Evolutionary conservation across 192 early-diverging fungal species (phyloP).

Genomic region (Phycomyces blakesleeanus): DNA sequence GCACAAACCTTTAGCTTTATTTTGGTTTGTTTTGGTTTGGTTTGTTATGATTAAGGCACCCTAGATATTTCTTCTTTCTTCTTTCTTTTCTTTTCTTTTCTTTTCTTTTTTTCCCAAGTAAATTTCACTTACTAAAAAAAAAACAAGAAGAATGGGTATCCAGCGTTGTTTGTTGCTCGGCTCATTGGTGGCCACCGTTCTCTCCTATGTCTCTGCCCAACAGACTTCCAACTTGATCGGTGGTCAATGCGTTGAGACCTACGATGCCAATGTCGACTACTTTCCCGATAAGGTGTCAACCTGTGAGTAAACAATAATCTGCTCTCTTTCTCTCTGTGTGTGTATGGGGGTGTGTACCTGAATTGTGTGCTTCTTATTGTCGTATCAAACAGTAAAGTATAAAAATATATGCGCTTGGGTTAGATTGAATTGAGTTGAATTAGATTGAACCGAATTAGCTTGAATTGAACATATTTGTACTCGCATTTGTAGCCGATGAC

Average conservation of each 20-base stretch:
- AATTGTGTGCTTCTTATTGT: too few species aligned
- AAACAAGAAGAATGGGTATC: constrained; percentile 1
- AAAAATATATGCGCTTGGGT: too few species aligned
- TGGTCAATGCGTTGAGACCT: constrained; percentile 29
- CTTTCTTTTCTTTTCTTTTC: constrained; percentile 9
- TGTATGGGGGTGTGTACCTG: too few species aligned
- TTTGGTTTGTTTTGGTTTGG: not conserved
- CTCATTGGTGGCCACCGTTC: not conserved
- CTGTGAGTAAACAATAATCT: constrained; percentile 31
- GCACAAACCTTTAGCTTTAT: not conserved
- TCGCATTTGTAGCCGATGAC: constrained; percentile 33
- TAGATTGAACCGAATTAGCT: not conserved
- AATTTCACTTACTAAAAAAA: not conserved
- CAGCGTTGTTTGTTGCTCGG: constrained; percentile 7
- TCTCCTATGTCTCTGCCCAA: constrained; percentile 23
- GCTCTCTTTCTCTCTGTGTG: too few species aligned
- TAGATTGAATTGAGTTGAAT: not conserved
- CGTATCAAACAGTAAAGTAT: too few species aligned
- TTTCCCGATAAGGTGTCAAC: constrained; percentile 40
- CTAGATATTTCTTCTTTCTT: constrained; percentile 9
- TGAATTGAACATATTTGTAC: constrained; percentile 1
- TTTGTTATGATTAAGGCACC: too few species aligned
- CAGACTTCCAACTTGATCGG: constrained; percentile 11
- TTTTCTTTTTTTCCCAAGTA: not conserved
- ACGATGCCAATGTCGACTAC: constrained; percentile 42